These are phyloP conservation scores for Cladosporium sp. DNA, from an alignment of 2,329 filamentous ascomycete genomes.

Conservation along the genomic window DNA sequence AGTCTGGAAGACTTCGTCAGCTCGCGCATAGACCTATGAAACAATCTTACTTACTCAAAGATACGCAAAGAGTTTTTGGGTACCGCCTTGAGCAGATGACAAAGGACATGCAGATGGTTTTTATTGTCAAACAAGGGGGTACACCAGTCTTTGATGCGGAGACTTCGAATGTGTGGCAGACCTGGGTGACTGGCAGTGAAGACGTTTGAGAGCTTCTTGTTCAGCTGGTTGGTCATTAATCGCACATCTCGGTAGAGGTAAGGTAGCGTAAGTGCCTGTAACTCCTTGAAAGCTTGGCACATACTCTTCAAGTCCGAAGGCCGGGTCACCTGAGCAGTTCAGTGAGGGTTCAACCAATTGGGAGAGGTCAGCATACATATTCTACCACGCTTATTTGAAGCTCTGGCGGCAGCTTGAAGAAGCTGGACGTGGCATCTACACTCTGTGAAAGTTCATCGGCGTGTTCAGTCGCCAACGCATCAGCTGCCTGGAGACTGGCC, in stretches of 20 bases:
- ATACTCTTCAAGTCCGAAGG: background rate
- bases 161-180: background rate
- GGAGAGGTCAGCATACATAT: background rate
- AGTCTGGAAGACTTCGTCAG: background rate
- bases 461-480: background rate
- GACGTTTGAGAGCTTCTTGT: background rate
- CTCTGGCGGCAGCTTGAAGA: background rate
- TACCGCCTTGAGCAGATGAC: background rate
- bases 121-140: background rate
- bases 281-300: background rate
- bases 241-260: background rate
- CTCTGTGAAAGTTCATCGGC: background rate
- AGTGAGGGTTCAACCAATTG: background rate
- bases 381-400: background rate
- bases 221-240: background rate
- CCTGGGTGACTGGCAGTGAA: background rate
- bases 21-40: background rate
- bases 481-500: background rate
- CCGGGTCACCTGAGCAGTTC: background rate
- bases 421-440: background rate
- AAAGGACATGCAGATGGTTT: background rate
- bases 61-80: background rate
- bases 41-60: background rate
- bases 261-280: background rate
- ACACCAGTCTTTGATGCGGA: background rate